These are phyloP conservation scores for Aspergillus sp. DNA, from an alignment of 2,329 filamentous ascomycete species.

Conservation along the genomic window DNA sequence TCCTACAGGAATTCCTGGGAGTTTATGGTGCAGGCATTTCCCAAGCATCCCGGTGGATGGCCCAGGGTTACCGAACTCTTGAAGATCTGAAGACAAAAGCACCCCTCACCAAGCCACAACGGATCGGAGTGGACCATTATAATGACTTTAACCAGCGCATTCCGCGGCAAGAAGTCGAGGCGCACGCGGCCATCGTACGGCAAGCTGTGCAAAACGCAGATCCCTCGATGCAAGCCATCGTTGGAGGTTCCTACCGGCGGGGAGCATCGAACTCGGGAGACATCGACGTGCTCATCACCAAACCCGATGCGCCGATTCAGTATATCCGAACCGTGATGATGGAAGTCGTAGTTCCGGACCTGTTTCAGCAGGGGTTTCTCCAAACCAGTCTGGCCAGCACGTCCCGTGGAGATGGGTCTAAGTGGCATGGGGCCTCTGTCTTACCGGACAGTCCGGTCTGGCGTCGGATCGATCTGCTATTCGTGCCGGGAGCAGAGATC, in stretches of 20 bases:
- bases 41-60: conserved; percentile 67
- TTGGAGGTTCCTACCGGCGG: conserved; percentile 78
- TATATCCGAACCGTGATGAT: conserved; percentile 57
- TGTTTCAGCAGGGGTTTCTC: conserved; percentile 59
- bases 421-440: conserved; percentile 82
- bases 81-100: conserved; percentile 59
- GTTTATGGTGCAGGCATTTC: conserved; percentile 70
- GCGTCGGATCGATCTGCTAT: conserved; percentile 75
- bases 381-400: conserved; percentile 58
- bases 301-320: conserved; percentile 48
- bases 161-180: conserved; percentile 64
- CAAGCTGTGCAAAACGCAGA: conserved; percentile 54
- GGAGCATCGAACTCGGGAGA: conserved; percentile 68
- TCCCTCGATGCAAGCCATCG: conserved; percentile 56
- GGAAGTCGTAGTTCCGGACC: conserved; percentile 51
- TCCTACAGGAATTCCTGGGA: conserved; percentile 61
- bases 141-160: conserved; percentile 72
- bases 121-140: conserved; percentile 69
- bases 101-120: conserved; percentile 60
- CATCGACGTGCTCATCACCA: conserved; percentile 77
- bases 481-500: conserved; percentile 70
- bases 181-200: conserved; percentile 58
- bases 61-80: conserved; percentile 64
- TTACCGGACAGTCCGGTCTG: conserved; percentile 55
- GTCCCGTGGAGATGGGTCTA: conserved; percentile 54